Base-by-base conservation (phyloP, 345 rosid genomes). In the Populus ilicifolia region DNA sequence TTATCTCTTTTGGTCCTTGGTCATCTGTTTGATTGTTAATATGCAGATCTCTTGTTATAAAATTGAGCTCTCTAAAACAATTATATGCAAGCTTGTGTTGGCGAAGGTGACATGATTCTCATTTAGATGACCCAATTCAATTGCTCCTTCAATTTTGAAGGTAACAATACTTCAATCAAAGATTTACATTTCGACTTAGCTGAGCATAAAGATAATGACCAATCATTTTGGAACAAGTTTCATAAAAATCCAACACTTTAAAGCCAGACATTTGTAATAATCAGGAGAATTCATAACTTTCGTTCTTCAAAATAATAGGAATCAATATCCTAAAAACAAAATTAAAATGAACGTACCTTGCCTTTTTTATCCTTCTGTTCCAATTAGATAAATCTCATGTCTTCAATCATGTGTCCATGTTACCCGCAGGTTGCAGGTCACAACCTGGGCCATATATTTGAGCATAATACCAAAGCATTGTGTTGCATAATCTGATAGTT, bases 91-190 rank as follows among this genome's bases (percentile, higher is more conserved):
- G 63, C 81, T 73, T 5, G 46, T 85, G 4, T 52, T 54, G 29
- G 80, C 89, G 65, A 83, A 80, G 72, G 84, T 80, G 4, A 84
- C 89, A n/a, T 44, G 50, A 29, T 87, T 87, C 83, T 87, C 89
- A 25, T 87, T 86, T 39, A 76, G 86, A 64, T 88, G 88, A 41
- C 88, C 86, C 14, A 86, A 30, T 66, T 83, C 86, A 44, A 52
- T 77, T 48, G 77, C 84, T 23, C 83, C 87, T 2, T 86, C 83
- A 21, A 80, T 85, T 81, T 85, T 87, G 52, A 87, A 87, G 84
- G 89, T 87, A 77, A 6, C 56, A 18, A 0, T 50, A 18, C n/a
- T 50, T 17, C 56, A 17, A 50, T 50, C 56, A 17, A 50, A 12
- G 56, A 50, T 50, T 5, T 50, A 18, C 21, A 17, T 50, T 16